Evolutionary conservation across 768 basidiomycete species (phyloP), one percentile per base, ranked within the genome.

Genomic region (Xanthoconium purpureum): DNA sequence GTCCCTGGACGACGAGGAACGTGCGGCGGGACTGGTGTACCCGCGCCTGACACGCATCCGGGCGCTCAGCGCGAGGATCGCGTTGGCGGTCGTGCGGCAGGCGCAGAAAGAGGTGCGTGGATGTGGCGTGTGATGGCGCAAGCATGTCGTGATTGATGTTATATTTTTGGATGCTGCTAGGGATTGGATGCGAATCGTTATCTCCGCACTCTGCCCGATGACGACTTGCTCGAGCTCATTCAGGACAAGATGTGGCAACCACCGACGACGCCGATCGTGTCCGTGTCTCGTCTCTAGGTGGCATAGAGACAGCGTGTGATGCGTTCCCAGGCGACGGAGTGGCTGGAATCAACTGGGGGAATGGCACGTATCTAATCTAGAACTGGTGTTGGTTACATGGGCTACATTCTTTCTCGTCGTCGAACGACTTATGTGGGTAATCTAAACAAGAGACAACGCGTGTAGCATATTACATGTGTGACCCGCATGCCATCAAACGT

Each of bases 31-130:
- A 5, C 68, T 89, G 36, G 77, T 91, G 12, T 91, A 90, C 60
- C 89, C 89, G 10, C 80, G 87, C 29, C 75, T 91, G 17, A 74
- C 71, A 8, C 80, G 89, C 17, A 82, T 90, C 62, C 76, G 89
- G 28, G 83, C 85, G 47, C 80, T 90, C 60, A 85, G 84, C 52
- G 82, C 82, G 5, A 59, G 71, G 44, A 82, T 91, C 48, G 84
- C 88, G 15, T 63, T 79, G 39, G 76, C 79, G n/a, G 85, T 89
- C 29, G 77, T 89, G 42, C 75, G 81, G 43, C 75, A 81, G 29
- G 85, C 87, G 13, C 87, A 89, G 62, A 76, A 78, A 49, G 84
- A 85, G 60, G 85, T 85, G 57, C 59, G 79, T 70, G 36, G 15
- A 24, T 7, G 28, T 28, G 15, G 32, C 10, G 33, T 15, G 20